Base-by-base conservation (phyloP, 352 stramenopile genomes). In the Thraustotheca clavata region DNA sequence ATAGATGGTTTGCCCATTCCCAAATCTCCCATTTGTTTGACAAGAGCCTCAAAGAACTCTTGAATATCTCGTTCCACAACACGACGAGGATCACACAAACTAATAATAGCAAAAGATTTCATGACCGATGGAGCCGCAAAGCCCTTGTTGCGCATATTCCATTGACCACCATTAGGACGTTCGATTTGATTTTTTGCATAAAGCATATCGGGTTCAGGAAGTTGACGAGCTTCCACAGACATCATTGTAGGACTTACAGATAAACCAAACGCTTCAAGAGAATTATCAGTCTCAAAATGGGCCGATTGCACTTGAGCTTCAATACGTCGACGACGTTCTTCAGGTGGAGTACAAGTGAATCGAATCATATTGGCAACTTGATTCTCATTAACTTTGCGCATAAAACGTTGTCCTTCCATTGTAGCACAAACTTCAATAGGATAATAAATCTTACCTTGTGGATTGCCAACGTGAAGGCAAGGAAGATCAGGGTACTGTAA, bases 331-430 rank as follows among this genome's bases (percentile, higher is more conserved):
- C 87, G 87, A 35, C 81, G 79, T 8, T 83, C 62, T 20, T 83
- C 65, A 1, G 81, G 81, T 2, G 67, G 67, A n/a, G 72, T 88
- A 40, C 71, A 77, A 24, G 81, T 86, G 47, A 88, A 84, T 0
- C 62, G 49, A 38, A 94, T 95, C 79, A 95, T 91, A 38, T 91
- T 87, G 20, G 81, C 76, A 9, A 89, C 86, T 31, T 95, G 82
- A 24, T 74, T 83, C 59, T 94, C 84, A 18, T 77, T 90, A 3
- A 70, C 73, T 67, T 95, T 95, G 52, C 81, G 79, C 0, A 81
- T 77, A 54, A 76, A 79, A 61, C 87, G 89, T 62, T 95, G 85
- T 3, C 83, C 82, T 0, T 60, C 73, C 52, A 87, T 69, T 20
- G 89, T 85, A 49, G 76, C 65, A 49, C 86, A 95, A 0, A 93